Percentiles rank a stretch among this genome's conserved stretches.
phyloP scores from a whole-genome alignment of 257 asterid species.

The Henckelia pumila region DNA sequence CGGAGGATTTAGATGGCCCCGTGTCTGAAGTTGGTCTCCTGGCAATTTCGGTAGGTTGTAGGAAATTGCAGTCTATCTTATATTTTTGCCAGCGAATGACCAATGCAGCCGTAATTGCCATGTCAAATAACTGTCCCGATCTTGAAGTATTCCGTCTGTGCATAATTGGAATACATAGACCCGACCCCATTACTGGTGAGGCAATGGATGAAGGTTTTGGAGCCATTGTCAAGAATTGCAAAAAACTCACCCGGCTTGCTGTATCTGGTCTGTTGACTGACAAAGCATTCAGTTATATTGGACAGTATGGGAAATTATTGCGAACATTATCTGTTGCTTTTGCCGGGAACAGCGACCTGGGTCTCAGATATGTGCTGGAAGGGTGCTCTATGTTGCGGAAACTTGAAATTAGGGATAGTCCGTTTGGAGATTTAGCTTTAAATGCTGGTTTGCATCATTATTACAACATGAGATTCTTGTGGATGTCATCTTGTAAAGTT shows the following conservation, averaged over 20 bases:
- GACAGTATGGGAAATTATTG: conserved; percentile 45
- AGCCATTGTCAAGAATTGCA: conserved; percentile 58
- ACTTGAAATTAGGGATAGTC: conserved; percentile 58
- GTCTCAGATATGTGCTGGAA: conserved; percentile 42
- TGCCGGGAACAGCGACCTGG: conserved; percentile 49
- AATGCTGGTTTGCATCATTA: conserved; percentile 49
- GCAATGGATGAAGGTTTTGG: conserved; percentile 64
- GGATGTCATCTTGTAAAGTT: conserved; percentile 51
- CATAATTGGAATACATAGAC: conserved; percentile 48
- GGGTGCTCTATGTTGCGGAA: conserved; percentile 55
- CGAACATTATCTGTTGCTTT: conserved; percentile 56
- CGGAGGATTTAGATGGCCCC: conserved; percentile 48
- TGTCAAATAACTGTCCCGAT: conserved; percentile 50
- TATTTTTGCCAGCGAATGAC: conserved; percentile 57
- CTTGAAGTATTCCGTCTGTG: conserved; percentile 56
- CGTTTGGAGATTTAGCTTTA: conserved; percentile 48
- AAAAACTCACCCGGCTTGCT: conserved; percentile 54
- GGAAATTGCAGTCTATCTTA: conserved; percentile 48
- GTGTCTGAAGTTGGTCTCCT: conserved; percentile 51
- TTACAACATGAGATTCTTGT: conserved; percentile 53
- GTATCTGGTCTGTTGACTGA: conserved; percentile 52
- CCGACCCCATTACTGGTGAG: conserved; percentile 44
- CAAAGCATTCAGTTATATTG: conserved; percentile 43
- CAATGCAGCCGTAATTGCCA: conserved; percentile 51
- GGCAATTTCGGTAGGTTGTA: conserved; percentile 55